These are phyloP conservation scores for Myxozyma geophila DNA, from an alignment of 805 yeast genomes.

Conservation along the genomic window DNA sequence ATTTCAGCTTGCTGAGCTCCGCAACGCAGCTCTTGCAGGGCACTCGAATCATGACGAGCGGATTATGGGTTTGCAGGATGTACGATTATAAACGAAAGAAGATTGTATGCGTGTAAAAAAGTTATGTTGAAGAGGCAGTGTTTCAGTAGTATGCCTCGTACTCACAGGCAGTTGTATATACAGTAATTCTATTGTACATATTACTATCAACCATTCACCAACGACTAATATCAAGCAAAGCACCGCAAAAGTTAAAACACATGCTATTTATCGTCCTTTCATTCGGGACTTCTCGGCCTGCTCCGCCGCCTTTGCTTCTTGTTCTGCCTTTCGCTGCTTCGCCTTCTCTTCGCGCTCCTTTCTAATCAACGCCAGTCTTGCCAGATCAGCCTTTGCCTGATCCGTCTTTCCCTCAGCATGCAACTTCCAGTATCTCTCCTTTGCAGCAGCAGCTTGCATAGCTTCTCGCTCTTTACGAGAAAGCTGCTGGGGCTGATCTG, in stretches of 20 bases:
- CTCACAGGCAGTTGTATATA: neutral
- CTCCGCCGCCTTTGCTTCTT: constrained; percentile 31
- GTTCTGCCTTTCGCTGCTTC: constrained; percentile 31
- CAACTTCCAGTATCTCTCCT: constrained; percentile 36
- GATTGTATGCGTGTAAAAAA: too few relatives aligned
- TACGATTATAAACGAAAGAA: neutral
- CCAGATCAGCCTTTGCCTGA: constrained; percentile 60
- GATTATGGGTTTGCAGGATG: neutral
- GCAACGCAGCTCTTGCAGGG: neutral
- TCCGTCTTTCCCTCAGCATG: constrained; percentile 51
- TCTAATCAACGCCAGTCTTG: constrained; percentile 55
- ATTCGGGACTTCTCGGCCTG: constrained; percentile 11
- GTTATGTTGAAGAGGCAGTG: too few relatives aligned
- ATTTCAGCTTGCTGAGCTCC: neutral
- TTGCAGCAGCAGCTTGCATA: constrained; percentile 36
- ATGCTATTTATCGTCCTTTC: neutral
- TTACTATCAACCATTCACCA: neutral
- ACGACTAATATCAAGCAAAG: neutral
- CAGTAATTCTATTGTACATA: constrained; percentile 17
- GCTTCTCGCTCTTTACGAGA: constrained; percentile 37
- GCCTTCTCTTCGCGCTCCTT: constrained; percentile 36
- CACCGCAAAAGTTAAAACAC: neutral
- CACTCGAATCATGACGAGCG: neutral
- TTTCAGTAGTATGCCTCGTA: neutral
- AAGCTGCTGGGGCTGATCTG: constrained; percentile 18